Base-by-base conservation (phyloP, 352 stramenopile species). In the Phytophthora citrophthora region DNA sequence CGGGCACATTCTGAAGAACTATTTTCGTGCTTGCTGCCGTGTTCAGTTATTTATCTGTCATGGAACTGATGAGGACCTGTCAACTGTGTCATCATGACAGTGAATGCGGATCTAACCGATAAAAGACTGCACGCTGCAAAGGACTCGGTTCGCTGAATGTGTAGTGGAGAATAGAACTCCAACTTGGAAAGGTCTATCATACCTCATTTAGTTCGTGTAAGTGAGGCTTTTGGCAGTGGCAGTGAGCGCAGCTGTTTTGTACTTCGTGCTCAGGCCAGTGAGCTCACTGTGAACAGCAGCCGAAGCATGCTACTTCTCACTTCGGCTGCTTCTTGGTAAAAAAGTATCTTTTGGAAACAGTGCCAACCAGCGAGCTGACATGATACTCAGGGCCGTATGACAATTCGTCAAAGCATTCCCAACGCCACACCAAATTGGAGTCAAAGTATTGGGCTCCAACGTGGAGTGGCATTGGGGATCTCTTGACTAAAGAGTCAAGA, bases 211-310 rank as follows among this genome's bases (percentile, higher is more conserved):
- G 27, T 18, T 15, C 20, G 9, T 6, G 39, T 45, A 18, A 27
- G 8, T 27, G 39, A 45, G 39, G 41, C 18, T 20, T 31, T 18
- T n/a, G 23, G 24, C 10, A 3, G 56, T 56, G 47, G 56, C 20
- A 64, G 57, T 11, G 47, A 59, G 47, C 31, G 38, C 38, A 38
- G 51, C 59, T 67, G 43, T 56, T 46, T 24, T 11, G 55, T 67
- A 54, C 53, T 58, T 46, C 45, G 38, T 53, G 50, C 64, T 49
- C 41, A 61, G 49, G 24, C 34, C 6, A 27, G 18, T 32, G 29
- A 32, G 26, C 26, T 29, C 26, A 29, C 26, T 7, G 26, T 29
- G 26, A 29, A n/a, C 57, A 61, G 52, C 60, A 68, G 60, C 52
- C 39, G 60, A 53, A 63, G 7, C 20, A 20, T 2, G 20, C 20